Evolutionary conservation across 768 basidiomycete genomes (phyloP), one percentile per base, ranked within the genome.

Genomic region (Phanerochaete sordida): DNA sequence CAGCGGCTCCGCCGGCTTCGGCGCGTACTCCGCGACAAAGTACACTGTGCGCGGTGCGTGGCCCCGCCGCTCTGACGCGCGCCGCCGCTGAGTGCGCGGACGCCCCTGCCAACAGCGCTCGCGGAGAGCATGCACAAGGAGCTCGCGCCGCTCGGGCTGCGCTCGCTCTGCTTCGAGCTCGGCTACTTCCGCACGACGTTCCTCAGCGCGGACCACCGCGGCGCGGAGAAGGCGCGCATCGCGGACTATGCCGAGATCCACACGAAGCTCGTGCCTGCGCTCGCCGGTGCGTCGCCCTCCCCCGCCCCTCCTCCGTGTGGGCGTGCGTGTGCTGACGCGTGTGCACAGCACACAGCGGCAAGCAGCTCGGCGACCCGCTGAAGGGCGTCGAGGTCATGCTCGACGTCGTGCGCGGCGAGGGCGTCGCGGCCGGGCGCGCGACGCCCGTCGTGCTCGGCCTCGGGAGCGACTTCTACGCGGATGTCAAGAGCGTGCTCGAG

Each of bases 1-100:
- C 1, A 59, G 55, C 19, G 58, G 30, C 63, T 47, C 24, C 30
- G 59, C 59, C 3, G 66, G 61, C 28, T 58, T 45, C 8, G 72
- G 73, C 0, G 56, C 80, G 3, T 81, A 80, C 63, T 60, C 62
- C 23, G 63, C 76, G 0, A 78, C 77, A 0, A 82, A 81, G 66
- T 74, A 65, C 61, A 73, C 76, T 9, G 58, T 79, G 23, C 62
- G 69, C 45, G 50, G 70, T 71, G 21, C 16, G 62, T 48, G 1
- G 15, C 51, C 30, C 6, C 24, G 19, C 44, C 23, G n/a, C 63
- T 73, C 55, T 71, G 72, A 72, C 62, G 7, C 63, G n/a, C 35
- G 9, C 45, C 5, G 13, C 33, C 58, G n/a, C 16, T 50, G 24
- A 15, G n/a, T n/a, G n/a, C n/a, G n/a, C 50, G 13, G 24, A 39